Evolutionary conservation across 2,329 filamentous ascomycete species (phyloP), one percentile per base, ranked within the genome.

Genomic region (Didymella segeticola): DNA sequence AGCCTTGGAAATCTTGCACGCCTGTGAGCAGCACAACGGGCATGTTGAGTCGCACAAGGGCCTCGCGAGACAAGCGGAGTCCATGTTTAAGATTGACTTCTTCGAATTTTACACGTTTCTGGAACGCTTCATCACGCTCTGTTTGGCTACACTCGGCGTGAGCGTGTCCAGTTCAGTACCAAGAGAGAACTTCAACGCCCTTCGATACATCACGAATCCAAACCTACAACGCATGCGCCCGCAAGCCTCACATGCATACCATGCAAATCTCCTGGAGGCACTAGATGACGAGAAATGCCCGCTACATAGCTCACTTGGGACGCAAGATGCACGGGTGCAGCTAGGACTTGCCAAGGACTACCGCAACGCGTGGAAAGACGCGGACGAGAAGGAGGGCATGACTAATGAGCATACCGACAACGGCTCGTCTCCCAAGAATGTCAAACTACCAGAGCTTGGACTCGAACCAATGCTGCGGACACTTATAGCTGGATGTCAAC

Each of bases 61-160:
- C 11, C 51, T 63, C 36, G 51, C 60, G 8, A 63, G 63, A 27
- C 64, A 70, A 55, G 70, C 69, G n/a, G 70, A 74, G 39, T 64
- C 70, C 14, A 90, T 90, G 80, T 91, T 91, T 78, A 90, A 91
- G 70, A 80, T 91, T 7, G 89, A 91, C 66, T 91, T 91, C 58
- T 86, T 89, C 73, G 89, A 91, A 66, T 91, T 88, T 71, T 91
- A 91, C 75, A 84, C 85, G 45, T 80, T 89, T 29, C 82, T 91
- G 6, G 89, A 91, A 74, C 84, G 89, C 25, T 87, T 87, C 0
- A 78, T 91, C 7, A 86, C 89, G 1, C 83, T 87, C 39, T 76
- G 89, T 1, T 80, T 89, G n/a, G 80, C 80, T 0, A 82, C 89
- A 0, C 88, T 86, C 53, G 85, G 83, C 7, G 79, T 89, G 5